Evolutionary conservation across 139 green algal genomes (phyloP), one percentile per base, ranked within the genome.

Genomic region (Closterium sp.): DNA sequence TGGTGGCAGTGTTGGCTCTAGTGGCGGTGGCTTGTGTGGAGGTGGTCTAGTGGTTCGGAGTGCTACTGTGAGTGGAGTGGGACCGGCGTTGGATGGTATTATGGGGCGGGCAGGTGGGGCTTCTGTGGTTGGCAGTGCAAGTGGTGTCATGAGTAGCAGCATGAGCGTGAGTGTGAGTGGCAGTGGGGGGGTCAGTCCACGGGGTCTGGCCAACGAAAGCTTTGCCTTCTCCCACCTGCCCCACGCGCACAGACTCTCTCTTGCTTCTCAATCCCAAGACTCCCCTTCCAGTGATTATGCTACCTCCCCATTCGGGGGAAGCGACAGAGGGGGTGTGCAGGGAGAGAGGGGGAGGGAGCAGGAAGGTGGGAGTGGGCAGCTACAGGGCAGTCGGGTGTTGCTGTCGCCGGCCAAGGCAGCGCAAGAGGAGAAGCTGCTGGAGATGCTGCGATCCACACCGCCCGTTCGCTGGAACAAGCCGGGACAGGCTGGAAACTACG

Each of bases 391-490:
- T 27, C 21, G 85, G 85, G 28, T 87, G 85, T 27, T 31, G 28
- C 28, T 32, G 28, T 87, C 85, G 28, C 85, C 85, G 21, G 85
- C 85, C 85, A 87, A 87, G 85, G 28, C n/a, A 24, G 85, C 85
- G n/a, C 85, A 87, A 27, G 85, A 87, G 85, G 85, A 87, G 85
- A 87, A 29, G n/a, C 85, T 87, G 85, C 85, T 87, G 85, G 85
- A 87, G 85, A 30, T 87, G 28, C 85, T 87, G 28, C n/a, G 85
- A 87, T 87, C 85, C n/a, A 87, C 85, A 30, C 85, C 85, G 28
- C 85, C 85, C 9, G 27, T 87, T 24, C n/a, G 28, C 7, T 87
- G 85, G 85, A 9, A 30, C 85, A 87, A 87, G 85, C 62, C 62
- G 62, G 62, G 62, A 5, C 62, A 79, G 19, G 62, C 62, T 79